Base-by-base conservation (phyloP, 2,329 filamentous ascomycete species). In the Colletotrichum limetticola region DNA sequence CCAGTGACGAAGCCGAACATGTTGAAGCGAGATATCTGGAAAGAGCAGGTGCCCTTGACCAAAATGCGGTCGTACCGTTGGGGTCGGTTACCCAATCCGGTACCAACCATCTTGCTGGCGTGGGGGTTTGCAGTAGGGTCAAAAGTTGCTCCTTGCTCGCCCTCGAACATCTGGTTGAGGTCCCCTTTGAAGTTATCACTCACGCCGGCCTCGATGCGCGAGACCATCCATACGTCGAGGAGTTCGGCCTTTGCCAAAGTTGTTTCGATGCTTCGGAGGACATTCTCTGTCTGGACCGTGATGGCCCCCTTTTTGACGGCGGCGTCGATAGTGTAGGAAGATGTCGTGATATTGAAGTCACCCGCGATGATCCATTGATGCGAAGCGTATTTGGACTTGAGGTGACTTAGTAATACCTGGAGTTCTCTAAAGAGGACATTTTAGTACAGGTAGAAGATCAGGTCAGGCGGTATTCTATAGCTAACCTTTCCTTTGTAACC, bases 31-130 rank as follows among this genome's bases (percentile, higher is more conserved):
- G 77, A 74, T 2, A 88, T 79, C 19, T 79, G 76, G 6, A 88
- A 78, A 2, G 78, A 53, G 4, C 79, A 83, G 19, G 83, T 80
- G 7, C 82, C 81, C 57, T 85, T 87, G 42, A 91, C 79, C 3
- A 92, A 80, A 57, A 93, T 90, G 42, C 91, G 85, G 76, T 93
- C 91, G 73, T 93, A 93, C 60, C 92, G 82, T 77, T 93, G 91
- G 2, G 91, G 91, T 24, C 90, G 84, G 75, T 86, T 86, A 60
- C 89, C 85, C 59, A 83, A 80, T 1, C 85, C 85, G 58, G 78
- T 82, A 3, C 83, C 84, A 1, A 87, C 85, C 4, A 86, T 86
- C 12, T 84, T 82, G 1, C 86, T 85, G 3, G 91, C 91, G 14
- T 92, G 82, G 1, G 80, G 78, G 76, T 93, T 93, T 6, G 81